Conservation (phyloP, 2,329 filamentous ascomycete genomes). For the Coniochaeta sp. region DNA sequence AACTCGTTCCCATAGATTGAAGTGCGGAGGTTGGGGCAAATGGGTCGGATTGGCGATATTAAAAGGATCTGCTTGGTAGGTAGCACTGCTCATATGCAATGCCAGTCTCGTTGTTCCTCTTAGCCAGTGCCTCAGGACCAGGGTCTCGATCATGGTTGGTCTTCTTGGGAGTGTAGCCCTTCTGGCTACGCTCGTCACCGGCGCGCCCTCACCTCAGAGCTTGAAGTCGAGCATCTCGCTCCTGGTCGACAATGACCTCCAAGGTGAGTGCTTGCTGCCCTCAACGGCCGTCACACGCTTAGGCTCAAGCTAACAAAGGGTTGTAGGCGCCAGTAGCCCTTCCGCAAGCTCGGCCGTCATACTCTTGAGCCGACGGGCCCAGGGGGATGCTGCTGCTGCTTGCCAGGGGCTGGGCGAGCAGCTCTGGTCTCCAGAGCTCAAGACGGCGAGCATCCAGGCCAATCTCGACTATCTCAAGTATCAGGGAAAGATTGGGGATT, state of each 20-base stretch:
- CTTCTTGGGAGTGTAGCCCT: conserved; percentile 9
- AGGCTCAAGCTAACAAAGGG: background rate
- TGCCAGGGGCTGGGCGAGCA: conserved; percentile 30
- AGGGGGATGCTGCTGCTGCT: conserved; percentile 18
- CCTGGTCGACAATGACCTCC: conserved; percentile 31
- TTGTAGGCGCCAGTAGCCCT: conserved; percentile 22
- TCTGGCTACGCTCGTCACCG: conserved; percentile 12
- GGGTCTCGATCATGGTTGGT: conserved; percentile 6
- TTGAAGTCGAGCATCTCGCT: conserved; percentile 28
- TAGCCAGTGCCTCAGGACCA: background rate
- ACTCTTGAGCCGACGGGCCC: conserved; percentile 20
- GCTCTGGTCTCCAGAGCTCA: conserved; percentile 24
- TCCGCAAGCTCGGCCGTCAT: conserved; percentile 25
- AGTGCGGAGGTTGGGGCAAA: background rate
- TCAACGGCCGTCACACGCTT: background rate
- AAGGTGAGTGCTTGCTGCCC: conserved; percentile 18
- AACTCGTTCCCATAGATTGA: background rate
- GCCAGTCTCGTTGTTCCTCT: background rate
- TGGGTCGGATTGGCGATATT: background rate
- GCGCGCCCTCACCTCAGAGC: conserved; percentile 23
- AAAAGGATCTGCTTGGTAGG: conserved; percentile 1
- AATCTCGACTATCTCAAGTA: conserved; percentile 29
- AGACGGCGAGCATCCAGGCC: conserved; percentile 18
- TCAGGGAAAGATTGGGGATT: conserved; percentile 13
- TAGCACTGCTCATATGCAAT: background rate